phyloP scores from a whole-genome alignment of 2,329 filamentous ascomycete species.

The Colletotrichum australisinense region DNA sequence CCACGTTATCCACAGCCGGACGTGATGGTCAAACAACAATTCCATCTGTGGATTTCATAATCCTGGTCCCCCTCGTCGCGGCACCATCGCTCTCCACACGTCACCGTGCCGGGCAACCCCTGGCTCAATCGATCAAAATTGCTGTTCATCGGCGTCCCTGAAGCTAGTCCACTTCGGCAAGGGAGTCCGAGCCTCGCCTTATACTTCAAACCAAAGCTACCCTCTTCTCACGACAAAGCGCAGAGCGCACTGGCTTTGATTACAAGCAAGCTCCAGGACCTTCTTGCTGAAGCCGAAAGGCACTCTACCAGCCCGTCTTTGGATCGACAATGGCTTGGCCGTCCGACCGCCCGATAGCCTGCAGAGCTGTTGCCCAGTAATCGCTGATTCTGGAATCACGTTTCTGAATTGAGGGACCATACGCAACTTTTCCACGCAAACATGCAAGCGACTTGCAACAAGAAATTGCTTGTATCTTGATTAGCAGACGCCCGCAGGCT shows the following conservation, averaged over 20 bases:
- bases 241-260: constrained; percentile 10
- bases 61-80: background rate
- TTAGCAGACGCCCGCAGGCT: background rate
- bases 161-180: constrained; percentile 1
- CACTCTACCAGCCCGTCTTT: background rate
- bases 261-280: background rate
- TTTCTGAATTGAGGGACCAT: background rate
- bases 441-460: too few relatives aligned
- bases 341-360: constrained; percentile 7
- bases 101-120: constrained; percentile 15
- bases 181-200: constrained; percentile 17
- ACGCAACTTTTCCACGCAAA: too few relatives aligned
- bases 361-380: background rate
- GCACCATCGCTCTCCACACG: constrained; percentile 5
- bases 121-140: constrained; percentile 25
- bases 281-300: background rate
- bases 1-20: background rate
- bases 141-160: constrained; percentile 5
- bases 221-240: constrained; percentile 19
- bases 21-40: background rate
- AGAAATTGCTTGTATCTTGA: background rate
- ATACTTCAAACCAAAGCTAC: constrained; percentile 18
- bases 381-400: background rate
- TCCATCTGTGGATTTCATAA: background rate
- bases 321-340: background rate